Conservation (phyloP, 441 rosid species). For the Erysimum pusillum region DNA sequence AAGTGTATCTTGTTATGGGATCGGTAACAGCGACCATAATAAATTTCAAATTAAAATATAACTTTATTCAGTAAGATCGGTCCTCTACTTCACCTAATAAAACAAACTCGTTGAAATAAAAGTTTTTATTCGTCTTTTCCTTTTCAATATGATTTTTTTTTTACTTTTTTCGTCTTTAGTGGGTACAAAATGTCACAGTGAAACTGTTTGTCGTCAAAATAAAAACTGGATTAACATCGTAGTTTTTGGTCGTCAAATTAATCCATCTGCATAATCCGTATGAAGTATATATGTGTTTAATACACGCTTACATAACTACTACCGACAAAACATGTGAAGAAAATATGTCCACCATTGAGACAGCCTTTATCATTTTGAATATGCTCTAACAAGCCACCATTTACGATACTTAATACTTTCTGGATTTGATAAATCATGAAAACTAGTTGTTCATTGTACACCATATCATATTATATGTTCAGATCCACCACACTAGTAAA, state of each 20-base stretch:
- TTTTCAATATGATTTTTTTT: background rate
- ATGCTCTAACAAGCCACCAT: constrained; percentile 31
- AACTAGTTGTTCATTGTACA: constrained; percentile 6
- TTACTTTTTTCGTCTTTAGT: background rate
- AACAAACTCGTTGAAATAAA: background rate
- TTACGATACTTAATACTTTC: constrained; percentile 9
- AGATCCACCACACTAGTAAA: constrained; percentile 18
- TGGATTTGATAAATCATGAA: constrained; percentile 19
- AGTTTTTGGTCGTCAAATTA: background rate
- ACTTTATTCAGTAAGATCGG: constrained; percentile 12
- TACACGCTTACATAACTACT: constrained; percentile 36
- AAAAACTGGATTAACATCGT: background rate
- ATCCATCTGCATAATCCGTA: constrained; percentile 3
- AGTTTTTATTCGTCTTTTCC: constrained; percentile 33
- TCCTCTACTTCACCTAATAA: constrained; percentile 13
- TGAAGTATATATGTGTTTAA: constrained; percentile 21
- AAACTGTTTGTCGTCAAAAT: background rate
- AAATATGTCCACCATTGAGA: constrained; percentile 35
- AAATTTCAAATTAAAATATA: background rate
- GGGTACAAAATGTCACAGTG: background rate
- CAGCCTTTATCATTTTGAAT: constrained; percentile 42
- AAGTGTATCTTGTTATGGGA: constrained; percentile 6
- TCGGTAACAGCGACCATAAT: constrained; percentile 19
- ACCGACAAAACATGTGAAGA: constrained; percentile 48
- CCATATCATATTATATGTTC: background rate